Evolutionary conservation across 2,329 filamentous ascomycete genomes (phyloP), one percentile per base, ranked within the genome.

Genomic region (Colletotrichum liaoningense): DNA sequence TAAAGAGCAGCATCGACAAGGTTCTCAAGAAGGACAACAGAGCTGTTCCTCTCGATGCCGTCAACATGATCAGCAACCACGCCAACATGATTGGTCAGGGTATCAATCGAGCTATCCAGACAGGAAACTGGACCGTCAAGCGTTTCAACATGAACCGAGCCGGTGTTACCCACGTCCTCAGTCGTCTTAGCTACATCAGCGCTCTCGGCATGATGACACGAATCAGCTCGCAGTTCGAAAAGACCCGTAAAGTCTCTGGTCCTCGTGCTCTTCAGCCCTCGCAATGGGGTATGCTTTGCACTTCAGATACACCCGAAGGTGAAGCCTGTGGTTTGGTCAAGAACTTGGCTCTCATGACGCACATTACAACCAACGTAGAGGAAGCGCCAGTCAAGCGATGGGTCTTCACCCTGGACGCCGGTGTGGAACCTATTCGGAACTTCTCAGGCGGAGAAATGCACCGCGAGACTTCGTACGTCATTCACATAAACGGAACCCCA

Each of bases 181-280:
- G 96, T 83, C 92, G 97, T 75, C 87, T 99, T 68, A 98, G 96
- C 83, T 99, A 98, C 80, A 98, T 99, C 82, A 94, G 93, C 75
- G 97, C 97, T 33, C 90, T 99, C 33, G 97, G 97, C 75, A 99
- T 99, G 97, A 99, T 99, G 97, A 99, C 97, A 16, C 90, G 97
- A 82, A 98, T 99, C 79, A 97, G 93, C 82, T 97, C 94, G 88
- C 97, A 99, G 85, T 99, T 99, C 79, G 97, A 99, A 82, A 99
- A 99, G 88, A 98, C 97, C 2, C 88, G 97, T 78, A 99, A 99
- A 84, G 95, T 99, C 74, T 95, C 93, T 80, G 97, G 97, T 76
- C 97, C 97, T 78, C 93, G 97, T 89, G 97, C 97, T 22, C 88
- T 99, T 62, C 97, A 99, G 80, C 95, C 97, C 7, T 99, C 97